These are phyloP conservation scores for Plasmodium sp. DNA, from an alignment of 169 alveolate species.

Conservation along the genomic window DNA sequence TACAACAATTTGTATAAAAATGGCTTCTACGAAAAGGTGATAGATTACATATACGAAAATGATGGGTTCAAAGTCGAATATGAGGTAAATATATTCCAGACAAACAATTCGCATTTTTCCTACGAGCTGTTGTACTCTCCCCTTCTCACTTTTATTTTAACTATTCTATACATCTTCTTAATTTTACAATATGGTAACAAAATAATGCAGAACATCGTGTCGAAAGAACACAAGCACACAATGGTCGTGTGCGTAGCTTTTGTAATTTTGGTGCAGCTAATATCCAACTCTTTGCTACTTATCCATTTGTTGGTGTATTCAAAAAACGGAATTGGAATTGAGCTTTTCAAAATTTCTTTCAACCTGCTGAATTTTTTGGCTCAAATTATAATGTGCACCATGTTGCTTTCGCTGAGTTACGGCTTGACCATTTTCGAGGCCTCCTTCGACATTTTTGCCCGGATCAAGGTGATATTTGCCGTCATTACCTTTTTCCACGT, in stretches of 20 bases:
- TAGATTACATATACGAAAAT: slow-evolving; percentile 67
- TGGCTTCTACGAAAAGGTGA: slow-evolving; percentile 50
- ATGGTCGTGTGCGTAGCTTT: slow-evolving; percentile 51
- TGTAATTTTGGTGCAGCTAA: slow-evolving; percentile 53
- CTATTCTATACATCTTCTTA: slow-evolving; percentile 36
- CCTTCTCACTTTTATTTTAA: slow-evolving; percentile 40
- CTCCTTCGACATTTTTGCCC: slow-evolving; percentile 1
- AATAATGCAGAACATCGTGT: slow-evolving; percentile 29
- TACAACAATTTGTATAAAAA: slow-evolving; percentile 67
- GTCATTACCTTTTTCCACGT: slow-evolving; percentile 62
- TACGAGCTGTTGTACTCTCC: slow-evolving; percentile 58
- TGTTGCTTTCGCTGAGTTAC: slow-evolving; percentile 67
- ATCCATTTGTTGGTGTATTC: slow-evolving; percentile 61
- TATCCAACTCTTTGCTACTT: slow-evolving; percentile 51
- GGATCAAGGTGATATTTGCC: slow-evolving; percentile 28
- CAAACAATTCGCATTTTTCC: slow-evolving; percentile 64
- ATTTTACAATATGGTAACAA: slow-evolving; percentile 49
- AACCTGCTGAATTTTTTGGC: slow-evolving; percentile 57
- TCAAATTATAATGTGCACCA: slow-evolving; percentile 64
- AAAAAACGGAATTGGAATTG: slow-evolving; percentile 61
- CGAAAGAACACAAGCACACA: slow-evolving; percentile 36
- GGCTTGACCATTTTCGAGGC: slow-evolving; percentile 63
- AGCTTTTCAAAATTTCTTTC: slow-evolving; percentile 48
- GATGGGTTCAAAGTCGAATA: slow-evolving; percentile 56
- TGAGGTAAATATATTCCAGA: slow-evolving; percentile 59